Conservation (phyloP, 2,329 filamentous ascomycete genomes). For the Waltergamsia citrina region DNA sequence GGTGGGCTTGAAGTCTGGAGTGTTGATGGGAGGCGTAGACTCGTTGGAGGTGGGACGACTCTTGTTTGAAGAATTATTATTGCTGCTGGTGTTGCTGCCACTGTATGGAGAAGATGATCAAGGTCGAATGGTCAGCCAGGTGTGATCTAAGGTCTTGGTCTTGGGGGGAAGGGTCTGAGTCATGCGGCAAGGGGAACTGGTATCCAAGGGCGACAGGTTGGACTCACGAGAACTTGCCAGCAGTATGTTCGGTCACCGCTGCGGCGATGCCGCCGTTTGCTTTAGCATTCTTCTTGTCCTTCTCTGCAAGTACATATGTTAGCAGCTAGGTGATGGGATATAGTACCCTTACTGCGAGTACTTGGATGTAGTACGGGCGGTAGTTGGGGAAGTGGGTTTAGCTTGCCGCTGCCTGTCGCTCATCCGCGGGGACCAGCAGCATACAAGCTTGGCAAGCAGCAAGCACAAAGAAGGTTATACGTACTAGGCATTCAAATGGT, state of each 20-base stretch:
- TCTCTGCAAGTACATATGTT: conserved; percentile 30
- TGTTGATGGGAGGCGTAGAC: conserved; percentile 32
- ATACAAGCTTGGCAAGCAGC: not conserved
- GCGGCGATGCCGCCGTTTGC: conserved; percentile 41
- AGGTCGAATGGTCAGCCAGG: not conserved
- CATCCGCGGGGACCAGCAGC: not conserved
- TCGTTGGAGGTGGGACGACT: conserved; percentile 28
- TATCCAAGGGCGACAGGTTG: conserved; percentile 4
- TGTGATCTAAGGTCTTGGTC: conserved; percentile 1
- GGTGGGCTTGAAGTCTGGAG: conserved; percentile 34
- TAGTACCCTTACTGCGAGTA: too few relatives aligned
- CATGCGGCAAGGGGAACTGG: conserved; percentile 14
- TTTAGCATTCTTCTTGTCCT: conserved; percentile 45
- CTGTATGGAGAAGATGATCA: conserved; percentile 5
- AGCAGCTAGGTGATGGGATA: conserved; percentile 8
- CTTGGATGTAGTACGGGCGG: too few relatives aligned
- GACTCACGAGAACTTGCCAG: conserved; percentile 42
- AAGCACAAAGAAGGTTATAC: conserved; percentile 11
- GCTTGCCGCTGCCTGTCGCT: too few relatives aligned
- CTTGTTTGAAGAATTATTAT: conserved; percentile 17
- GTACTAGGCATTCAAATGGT: conserved; percentile 26
- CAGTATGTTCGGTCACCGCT: conserved; percentile 42
- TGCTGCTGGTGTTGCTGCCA: conserved; percentile 18
- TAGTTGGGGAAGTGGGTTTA: conserved; percentile 6
- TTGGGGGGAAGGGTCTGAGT: too few relatives aligned